Conservation (phyloP, 1,284 basidiomycete genomes). For the Meira nashicola region DNA sequence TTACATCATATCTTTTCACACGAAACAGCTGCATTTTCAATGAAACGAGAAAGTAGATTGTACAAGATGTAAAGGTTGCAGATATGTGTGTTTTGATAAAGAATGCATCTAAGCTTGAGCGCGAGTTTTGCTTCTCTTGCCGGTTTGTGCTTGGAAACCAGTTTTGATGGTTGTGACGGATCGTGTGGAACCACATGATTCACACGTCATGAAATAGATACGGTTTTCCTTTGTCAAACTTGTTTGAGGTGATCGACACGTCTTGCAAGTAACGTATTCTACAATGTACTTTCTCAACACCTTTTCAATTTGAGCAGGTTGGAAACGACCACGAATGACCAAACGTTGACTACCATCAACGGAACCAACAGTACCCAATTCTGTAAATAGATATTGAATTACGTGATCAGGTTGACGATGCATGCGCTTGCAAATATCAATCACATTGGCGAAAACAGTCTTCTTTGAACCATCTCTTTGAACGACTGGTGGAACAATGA, state of each 20-base stretch:
- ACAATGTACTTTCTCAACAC: constrained; percentile 93
- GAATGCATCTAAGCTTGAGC: constrained; percentile 7
- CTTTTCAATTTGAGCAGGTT: constrained; percentile 98
- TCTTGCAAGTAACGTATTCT: constrained; percentile 99
- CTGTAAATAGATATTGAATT: constrained; percentile 93
- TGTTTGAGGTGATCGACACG: constrained; percentile 97
- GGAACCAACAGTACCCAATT: constrained; percentile 95
- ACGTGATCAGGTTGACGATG: constrained; percentile 98
- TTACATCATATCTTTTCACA: not conserved
- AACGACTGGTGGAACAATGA: constrained; percentile 92
- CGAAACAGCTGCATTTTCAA: no score
- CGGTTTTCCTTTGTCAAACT: constrained; percentile 94
- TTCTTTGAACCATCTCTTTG: constrained; percentile 92
- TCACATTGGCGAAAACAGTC: constrained; percentile 91
- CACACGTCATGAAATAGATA: constrained; percentile 98
- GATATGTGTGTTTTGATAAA: not conserved
- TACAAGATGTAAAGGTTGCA: not conserved
- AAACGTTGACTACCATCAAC: constrained; percentile 88
- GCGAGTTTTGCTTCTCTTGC: constrained; percentile 12
- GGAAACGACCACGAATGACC: constrained; percentile 96
- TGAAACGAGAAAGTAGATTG: not conserved
- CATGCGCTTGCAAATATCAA: constrained; percentile 97
- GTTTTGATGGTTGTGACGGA: constrained; percentile 96
- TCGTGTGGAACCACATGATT: constrained; percentile 83
- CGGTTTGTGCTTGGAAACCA: constrained; percentile 78